Conservation (phyloP, 108 stramenopile genomes). For the Asterionellopsis glacialis region DNA sequence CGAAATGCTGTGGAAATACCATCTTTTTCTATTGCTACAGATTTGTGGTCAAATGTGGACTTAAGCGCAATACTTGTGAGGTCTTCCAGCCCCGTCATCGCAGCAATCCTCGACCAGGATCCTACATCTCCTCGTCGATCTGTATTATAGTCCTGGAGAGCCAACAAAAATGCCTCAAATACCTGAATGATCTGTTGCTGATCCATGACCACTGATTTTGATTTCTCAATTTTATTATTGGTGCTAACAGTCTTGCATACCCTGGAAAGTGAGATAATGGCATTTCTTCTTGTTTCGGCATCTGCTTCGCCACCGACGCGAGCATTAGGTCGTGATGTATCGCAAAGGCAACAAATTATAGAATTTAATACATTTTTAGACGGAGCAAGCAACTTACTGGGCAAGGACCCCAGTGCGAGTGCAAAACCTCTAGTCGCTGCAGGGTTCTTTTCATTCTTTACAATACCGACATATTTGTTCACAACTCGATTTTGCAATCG, state of each 20-base stretch:
- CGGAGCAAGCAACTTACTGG: conserved; percentile 76
- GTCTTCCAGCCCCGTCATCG: conserved; percentile 75
- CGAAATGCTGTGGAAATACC: background rate
- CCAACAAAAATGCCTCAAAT: conserved; percentile 57
- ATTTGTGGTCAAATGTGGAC: too few relatives aligned
- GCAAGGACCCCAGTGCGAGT: conserved; percentile 87
- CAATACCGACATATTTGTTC: conserved; percentile 71
- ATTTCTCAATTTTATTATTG: background rate
- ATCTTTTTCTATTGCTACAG: background rate
- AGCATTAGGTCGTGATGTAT: conserved; percentile 44
- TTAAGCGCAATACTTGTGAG: conserved; percentile 26
- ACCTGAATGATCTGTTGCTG: conserved; percentile 48
- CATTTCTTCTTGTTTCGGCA: conserved; percentile 95
- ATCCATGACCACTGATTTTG: conserved; percentile 8
- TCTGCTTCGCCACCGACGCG: conserved; percentile 81
- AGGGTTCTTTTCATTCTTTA: conserved; percentile 83
- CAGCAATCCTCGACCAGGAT: conserved; percentile 93
- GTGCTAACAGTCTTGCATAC: conserved; percentile 68
- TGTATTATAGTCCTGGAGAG: conserved; percentile 89
- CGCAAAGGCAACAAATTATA: conserved; percentile 48
- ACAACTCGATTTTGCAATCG: conserved; percentile 83
- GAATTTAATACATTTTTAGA: conserved; percentile 42
- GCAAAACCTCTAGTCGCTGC: conserved; percentile 92
- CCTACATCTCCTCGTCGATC: conserved; percentile 99
- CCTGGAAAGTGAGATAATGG: conserved; percentile 59